Evolutionary conservation across 306 rosid species (phyloP).

Genomic region (Macrotyloma uniflorum): DNA sequence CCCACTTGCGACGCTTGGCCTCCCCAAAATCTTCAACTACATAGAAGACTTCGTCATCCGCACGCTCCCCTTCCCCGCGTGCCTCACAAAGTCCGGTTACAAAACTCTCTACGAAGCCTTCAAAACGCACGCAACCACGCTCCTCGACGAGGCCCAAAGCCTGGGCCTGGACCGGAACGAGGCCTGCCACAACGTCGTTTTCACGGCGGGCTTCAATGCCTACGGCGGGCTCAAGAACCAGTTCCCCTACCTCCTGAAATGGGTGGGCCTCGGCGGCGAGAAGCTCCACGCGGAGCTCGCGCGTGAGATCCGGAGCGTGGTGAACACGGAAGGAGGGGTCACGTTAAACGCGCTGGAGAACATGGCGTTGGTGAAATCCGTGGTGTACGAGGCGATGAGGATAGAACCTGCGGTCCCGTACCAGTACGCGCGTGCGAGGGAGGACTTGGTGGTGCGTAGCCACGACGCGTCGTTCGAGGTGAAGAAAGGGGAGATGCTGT

Average conservation of each 20-base stretch:
- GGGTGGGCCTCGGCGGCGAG: constrained; percentile 64
- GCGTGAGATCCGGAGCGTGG: constrained; percentile 52
- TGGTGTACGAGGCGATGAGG: constrained; percentile 60
- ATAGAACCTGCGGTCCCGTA: constrained; percentile 72
- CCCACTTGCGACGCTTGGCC: constrained; percentile 50
- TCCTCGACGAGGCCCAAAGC: constrained; percentile 52
- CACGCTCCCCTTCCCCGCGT: constrained; percentile 52
- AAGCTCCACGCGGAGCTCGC: constrained; percentile 53
- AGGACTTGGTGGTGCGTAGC: constrained; percentile 53
- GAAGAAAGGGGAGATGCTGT: constrained; percentile 71
- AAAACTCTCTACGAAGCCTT: constrained; percentile 51
- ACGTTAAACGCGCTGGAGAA: constrained; percentile 49
- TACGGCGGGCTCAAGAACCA: constrained; percentile 66
- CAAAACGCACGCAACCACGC: background rate
- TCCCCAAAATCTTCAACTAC: constrained; percentile 51
- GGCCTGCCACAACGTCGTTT: constrained; percentile 72
- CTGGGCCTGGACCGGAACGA: constrained; percentile 52
- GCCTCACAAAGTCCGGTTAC: constrained; percentile 48
- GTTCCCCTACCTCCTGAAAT: constrained; percentile 58
- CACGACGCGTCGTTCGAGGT: constrained; percentile 62
- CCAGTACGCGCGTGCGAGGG: constrained; percentile 71
- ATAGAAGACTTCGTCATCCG: constrained; percentile 62
- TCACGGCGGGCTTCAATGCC: constrained; percentile 67
- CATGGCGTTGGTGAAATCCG: constrained; percentile 64
- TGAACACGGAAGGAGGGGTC: constrained; percentile 49